Conservation (phyloP, 345 rosid genomes). For the Rhodomyrtus tomentosa region DNA sequence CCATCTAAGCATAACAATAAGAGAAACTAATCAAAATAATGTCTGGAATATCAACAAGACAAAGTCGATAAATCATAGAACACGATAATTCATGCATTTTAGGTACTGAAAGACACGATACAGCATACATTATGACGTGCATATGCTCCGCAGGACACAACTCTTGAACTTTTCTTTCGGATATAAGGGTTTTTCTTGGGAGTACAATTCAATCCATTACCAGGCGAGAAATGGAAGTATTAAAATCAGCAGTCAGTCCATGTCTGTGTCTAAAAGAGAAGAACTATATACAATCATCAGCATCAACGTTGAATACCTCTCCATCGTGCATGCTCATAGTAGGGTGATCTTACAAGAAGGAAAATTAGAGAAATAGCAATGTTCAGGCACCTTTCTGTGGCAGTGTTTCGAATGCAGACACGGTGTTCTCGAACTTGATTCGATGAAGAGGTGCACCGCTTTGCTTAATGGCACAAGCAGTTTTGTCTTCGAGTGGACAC, state of each 20-base stretch:
- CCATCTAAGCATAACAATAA: not conserved
- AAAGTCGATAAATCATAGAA: not conserved
- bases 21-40: not conserved
- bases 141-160: not conserved
- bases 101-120: not conserved
- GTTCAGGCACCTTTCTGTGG: slow-evolving; percentile 76
- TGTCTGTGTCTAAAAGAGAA: not conserved
- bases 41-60: not conserved
- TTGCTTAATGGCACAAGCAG: slow-evolving; percentile 92
- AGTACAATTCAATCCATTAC: not conserved
- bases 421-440: slow-evolving; percentile 84
- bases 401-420: slow-evolving; percentile 91
- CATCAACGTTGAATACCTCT: not conserved
- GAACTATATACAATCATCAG: not conserved
- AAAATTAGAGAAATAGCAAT: not conserved
- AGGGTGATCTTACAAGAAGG: not conserved
- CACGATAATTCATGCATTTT: not conserved
- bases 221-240: not conserved
- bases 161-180: not conserved
- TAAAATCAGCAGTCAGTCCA: not conserved
- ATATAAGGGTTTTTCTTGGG: not conserved
- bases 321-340: not conserved
- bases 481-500: slow-evolving; percentile 95
- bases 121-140: not conserved
- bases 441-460: slow-evolving; percentile 92